Percentiles rank a stretch among this genome's conserved stretches.
These are phyloP conservation scores for Fusarium multiceps DNA, from an alignment of 2,329 filamentous ascomycete species.

Conservation along the genomic window DNA sequence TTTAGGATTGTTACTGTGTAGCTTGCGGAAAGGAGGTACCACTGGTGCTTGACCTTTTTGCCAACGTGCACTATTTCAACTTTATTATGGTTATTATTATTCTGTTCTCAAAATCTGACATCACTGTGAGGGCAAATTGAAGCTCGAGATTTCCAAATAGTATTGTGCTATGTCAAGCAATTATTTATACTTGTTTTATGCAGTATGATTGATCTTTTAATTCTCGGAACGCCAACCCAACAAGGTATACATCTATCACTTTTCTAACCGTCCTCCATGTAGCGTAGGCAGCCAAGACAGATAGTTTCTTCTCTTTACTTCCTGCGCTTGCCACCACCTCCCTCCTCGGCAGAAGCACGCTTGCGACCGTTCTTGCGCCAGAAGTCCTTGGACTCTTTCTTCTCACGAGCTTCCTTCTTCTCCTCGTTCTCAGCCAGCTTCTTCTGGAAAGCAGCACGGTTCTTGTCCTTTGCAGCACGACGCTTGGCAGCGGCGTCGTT, in stretches of 20 bases:
- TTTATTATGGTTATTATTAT: constrained; percentile 25
- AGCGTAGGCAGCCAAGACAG: neutral
- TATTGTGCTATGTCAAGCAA: neutral
- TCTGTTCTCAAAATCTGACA: neutral
- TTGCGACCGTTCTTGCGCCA: constrained; percentile 91
- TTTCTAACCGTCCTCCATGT: constrained; percentile 16
- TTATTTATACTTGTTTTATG: neutral
- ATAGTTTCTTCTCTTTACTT: constrained; percentile 32
- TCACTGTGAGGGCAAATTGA: neutral
- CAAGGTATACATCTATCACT: constrained; percentile 39
- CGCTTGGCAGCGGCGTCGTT: constrained; percentile 92
- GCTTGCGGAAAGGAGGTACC: constrained; percentile 30
- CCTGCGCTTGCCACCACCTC: constrained; percentile 53
- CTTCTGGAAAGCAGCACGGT: constrained; percentile 80
- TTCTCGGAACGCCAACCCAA: constrained; percentile 43
- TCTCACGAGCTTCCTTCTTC: constrained; percentile 88
- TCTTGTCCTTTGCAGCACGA: constrained; percentile 86
- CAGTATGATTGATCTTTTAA: constrained; percentile 22
- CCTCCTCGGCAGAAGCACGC: constrained; percentile 59
- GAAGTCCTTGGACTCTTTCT: constrained; percentile 90
- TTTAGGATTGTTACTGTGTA: constrained; percentile 46
- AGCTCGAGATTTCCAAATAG: constrained; percentile 1
- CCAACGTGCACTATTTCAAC: constrained; percentile 39
- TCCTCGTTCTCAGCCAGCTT: constrained; percentile 85
- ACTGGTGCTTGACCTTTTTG: constrained; percentile 29